Conservation (phyloP, 2,329 filamentous ascomycete species). For the Thielaviopsis musarum region DNA sequence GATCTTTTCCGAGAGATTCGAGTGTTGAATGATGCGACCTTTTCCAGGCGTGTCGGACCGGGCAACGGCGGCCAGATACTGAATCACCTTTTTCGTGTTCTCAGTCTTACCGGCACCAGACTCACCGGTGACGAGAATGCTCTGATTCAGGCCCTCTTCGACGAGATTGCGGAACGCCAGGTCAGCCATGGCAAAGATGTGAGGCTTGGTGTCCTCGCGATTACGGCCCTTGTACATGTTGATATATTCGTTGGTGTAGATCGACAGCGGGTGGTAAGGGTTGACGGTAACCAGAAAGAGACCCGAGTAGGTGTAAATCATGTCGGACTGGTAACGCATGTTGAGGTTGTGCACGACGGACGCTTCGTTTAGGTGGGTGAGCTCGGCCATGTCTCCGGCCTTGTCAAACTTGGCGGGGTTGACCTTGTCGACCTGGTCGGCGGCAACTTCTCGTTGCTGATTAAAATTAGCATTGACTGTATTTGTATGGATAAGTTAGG, state of each 20-base stretch:
- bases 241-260: slow-evolving; percentile 92
- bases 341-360: slow-evolving; percentile 96
- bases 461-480: slow-evolving; percentile 12
- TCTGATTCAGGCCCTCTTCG: slow-evolving; percentile 90
- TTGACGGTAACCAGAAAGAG: slow-evolving; percentile 95
- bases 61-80: slow-evolving; percentile 90
- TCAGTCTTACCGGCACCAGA: slow-evolving; percentile 97
- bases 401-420: slow-evolving; percentile 99
- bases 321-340: slow-evolving; percentile 83
- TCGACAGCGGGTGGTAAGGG: slow-evolving; percentile 84
- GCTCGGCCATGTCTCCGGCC: slow-evolving; percentile 95
- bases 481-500: neutral
- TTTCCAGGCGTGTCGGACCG: slow-evolving; percentile 57
- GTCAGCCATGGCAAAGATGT: slow-evolving; percentile 96
- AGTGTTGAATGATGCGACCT: slow-evolving; percentile 45
- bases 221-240: slow-evolving; percentile 93
- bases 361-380: slow-evolving; percentile 93
- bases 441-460: slow-evolving; percentile 71
- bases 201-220: slow-evolving; percentile 86
- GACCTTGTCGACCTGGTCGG: slow-evolving; percentile 90
- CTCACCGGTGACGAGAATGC: slow-evolving; percentile 93
- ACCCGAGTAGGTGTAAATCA: slow-evolving; percentile 97
- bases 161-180: slow-evolving; percentile 91
- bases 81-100: slow-evolving; percentile 98
- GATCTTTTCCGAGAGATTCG: slow-evolving; percentile 90